These are phyloP conservation scores for Begonia masoniana DNA, from an alignment of 306 rosid genomes.

Conservation along the genomic window DNA sequence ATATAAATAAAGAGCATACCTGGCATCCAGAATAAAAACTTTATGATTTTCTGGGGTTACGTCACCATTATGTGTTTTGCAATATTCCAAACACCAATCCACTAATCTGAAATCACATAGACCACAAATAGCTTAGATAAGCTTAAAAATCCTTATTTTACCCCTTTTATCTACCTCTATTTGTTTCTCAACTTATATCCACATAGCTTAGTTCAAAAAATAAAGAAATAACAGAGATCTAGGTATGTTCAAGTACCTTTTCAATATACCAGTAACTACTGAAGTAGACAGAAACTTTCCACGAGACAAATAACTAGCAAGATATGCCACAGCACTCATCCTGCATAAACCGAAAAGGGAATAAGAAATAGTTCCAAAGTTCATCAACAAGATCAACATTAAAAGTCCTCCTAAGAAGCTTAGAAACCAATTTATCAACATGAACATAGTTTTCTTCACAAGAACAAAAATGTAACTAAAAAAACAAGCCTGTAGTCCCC, in stretches of 20 bases:
- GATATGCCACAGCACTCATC: conserved; percentile 91
- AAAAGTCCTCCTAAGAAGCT: too few relatives aligned
- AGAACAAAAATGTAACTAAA: neutral
- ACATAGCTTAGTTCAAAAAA: too few relatives aligned
- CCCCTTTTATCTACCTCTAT: too few relatives aligned
- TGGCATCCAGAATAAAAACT: conserved; percentile 83
- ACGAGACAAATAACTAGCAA: conserved; percentile 80
- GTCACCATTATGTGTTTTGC: conserved; percentile 29
- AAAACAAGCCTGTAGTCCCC: too few relatives aligned
- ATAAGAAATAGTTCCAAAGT: conserved; percentile 3
- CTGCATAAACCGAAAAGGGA: conserved; percentile 28
- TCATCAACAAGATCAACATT: neutral
- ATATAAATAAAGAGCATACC: conserved; percentile 20
- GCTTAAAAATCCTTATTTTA: neutral
- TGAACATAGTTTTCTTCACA: neutral
- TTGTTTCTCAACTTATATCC: too few relatives aligned
- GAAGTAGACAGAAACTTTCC: conserved; percentile 60
- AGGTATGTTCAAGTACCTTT: conserved; percentile 30
- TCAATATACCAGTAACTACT: conserved; percentile 30
- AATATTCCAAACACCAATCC: conserved; percentile 49
- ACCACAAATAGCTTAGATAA: conserved; percentile 7
- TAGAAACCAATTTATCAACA: neutral
- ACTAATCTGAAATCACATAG: conserved; percentile 49
- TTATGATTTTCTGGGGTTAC: conserved; percentile 52
- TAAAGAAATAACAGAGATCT: neutral